Conservation (phyloP, 306 rosid genomes). For the Dalbergia oliveri region DNA sequence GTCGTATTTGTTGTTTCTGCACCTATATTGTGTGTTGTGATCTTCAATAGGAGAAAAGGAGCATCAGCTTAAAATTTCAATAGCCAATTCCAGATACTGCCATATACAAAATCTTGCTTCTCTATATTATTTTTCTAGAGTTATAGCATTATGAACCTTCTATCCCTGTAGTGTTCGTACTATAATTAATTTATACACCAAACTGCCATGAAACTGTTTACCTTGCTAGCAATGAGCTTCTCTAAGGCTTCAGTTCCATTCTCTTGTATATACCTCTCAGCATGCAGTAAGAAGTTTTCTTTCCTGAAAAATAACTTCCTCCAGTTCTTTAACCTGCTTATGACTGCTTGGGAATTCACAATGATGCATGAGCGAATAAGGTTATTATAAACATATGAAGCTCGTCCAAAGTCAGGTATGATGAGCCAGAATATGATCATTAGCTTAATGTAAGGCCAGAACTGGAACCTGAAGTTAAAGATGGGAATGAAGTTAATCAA, state of each 20-base stretch:
- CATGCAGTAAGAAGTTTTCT: constrained; percentile 50
- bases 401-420: constrained; percentile 63
- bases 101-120: constrained; percentile 10
- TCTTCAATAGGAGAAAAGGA: constrained; percentile 20
- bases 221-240: constrained; percentile 63
- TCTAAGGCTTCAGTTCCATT: constrained; percentile 63
- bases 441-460: constrained; percentile 66
- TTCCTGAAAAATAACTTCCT: constrained; percentile 41
- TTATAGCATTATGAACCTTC: not conserved
- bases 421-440: constrained; percentile 54
- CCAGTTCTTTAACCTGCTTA: constrained; percentile 40
- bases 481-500: constrained; percentile 21
- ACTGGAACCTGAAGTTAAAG: constrained; percentile 52
- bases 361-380: constrained; percentile 42
- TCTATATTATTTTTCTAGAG: not conserved
- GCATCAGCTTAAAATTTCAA: not conserved
- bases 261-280: constrained; percentile 54
- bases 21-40: not conserved
- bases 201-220: constrained; percentile 6
- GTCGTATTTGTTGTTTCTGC: constrained; percentile 24
- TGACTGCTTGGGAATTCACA: constrained; percentile 26
- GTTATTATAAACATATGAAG: constrained; percentile 53
- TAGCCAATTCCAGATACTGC: not conserved
- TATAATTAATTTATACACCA: not conserved
- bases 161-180: not conserved